Conservation (phyloP, 768 basidiomycete species). For the Antrodiella citrinella region DNA sequence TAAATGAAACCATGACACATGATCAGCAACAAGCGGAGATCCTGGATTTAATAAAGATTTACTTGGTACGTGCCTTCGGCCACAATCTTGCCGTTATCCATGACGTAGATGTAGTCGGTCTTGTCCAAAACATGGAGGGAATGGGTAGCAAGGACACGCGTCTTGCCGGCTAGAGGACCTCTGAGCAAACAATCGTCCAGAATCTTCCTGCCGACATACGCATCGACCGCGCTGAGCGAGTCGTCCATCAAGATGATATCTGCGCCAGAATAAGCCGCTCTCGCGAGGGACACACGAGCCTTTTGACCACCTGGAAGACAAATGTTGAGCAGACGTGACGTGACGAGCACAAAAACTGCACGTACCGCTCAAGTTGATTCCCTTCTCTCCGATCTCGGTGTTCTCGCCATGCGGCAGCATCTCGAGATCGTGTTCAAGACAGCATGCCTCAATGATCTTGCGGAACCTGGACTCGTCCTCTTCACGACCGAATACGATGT, state of each 20-base stretch:
- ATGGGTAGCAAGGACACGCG: constrained; percentile 57
- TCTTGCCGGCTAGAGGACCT: constrained; percentile 45
- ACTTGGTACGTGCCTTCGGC: constrained; percentile 59
- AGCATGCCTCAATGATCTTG: constrained; percentile 55
- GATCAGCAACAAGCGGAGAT: neutral
- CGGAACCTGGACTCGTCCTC: constrained; percentile 54
- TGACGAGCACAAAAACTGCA: neutral
- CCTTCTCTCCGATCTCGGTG: constrained; percentile 74
- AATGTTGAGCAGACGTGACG: neutral
- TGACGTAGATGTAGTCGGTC: constrained; percentile 55
- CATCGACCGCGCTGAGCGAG: constrained; percentile 72
- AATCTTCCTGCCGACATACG: constrained; percentile 63
- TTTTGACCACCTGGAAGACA: constrained; percentile 26
- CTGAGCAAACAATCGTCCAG: constrained; percentile 51
- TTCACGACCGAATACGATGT: constrained; percentile 64
- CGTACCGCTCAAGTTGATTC: constrained; percentile 57
- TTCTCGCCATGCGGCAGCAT: constrained; percentile 62
- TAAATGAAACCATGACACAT: constrained; percentile 11
- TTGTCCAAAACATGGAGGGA: constrained; percentile 50
- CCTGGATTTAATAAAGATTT: constrained; percentile 15
- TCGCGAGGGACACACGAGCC: constrained; percentile 67
- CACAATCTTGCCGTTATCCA: constrained; percentile 48
- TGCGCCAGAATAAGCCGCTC: constrained; percentile 66
- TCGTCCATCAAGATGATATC: constrained; percentile 79
- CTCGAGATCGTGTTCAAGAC: constrained; percentile 61